Percentiles rank a stretch among this genome's conserved stretches.
These are phyloP conservation scores for Apophysomyces ossiformis DNA, from an alignment of 371 early-diverging fungal genomes.

Conservation along the genomic window DNA sequence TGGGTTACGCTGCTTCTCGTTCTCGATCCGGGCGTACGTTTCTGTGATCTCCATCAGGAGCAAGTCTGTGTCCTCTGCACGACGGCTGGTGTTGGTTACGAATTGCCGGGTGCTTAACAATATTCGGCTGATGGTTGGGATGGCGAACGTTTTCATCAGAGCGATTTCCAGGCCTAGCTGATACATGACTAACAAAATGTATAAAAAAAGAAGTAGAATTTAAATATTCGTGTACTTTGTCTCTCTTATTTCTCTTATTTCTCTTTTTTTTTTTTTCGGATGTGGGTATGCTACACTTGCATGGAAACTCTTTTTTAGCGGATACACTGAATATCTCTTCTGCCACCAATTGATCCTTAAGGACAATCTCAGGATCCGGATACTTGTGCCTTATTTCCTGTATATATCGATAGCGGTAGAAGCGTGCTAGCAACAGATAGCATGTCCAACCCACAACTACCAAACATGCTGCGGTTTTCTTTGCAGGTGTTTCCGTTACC, in stretches of 20 bases:
- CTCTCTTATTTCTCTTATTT: not conserved
- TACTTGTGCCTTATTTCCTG: slow-evolving; percentile 42
- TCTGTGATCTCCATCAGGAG: slow-evolving; percentile 49
- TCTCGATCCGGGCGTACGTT: slow-evolving; percentile 41
- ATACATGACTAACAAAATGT: not conserved
- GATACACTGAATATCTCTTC: slow-evolving; percentile 39
- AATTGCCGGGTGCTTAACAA: slow-evolving; percentile 52
- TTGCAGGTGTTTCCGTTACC: not conserved
- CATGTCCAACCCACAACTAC: slow-evolving; percentile 11
- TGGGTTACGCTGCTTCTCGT: slow-evolving; percentile 28
- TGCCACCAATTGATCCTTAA: slow-evolving; percentile 43
- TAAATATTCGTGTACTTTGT: too few relatives aligned
- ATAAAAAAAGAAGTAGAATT: too few relatives aligned
- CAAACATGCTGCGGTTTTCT: not conserved
- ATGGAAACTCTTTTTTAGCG: slow-evolving; percentile 51
- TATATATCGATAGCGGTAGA: slow-evolving; percentile 36
- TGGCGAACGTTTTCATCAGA: slow-evolving; percentile 52
- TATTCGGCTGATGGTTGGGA: slow-evolving; percentile 55
- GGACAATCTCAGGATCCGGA: slow-evolving; percentile 48
- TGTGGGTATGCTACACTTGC: slow-evolving; percentile 15
- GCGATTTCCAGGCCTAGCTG: slow-evolving; percentile 47
- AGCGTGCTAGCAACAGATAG: slow-evolving; percentile 45
- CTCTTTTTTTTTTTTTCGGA: not conserved
- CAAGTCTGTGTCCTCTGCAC: slow-evolving; percentile 56
- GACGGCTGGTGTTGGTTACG: slow-evolving; percentile 32